Evolutionary conservation across 129 eudicot species (phyloP), one percentile per base, ranked within the genome.

Genomic region (Deinandra increscens): DNA sequence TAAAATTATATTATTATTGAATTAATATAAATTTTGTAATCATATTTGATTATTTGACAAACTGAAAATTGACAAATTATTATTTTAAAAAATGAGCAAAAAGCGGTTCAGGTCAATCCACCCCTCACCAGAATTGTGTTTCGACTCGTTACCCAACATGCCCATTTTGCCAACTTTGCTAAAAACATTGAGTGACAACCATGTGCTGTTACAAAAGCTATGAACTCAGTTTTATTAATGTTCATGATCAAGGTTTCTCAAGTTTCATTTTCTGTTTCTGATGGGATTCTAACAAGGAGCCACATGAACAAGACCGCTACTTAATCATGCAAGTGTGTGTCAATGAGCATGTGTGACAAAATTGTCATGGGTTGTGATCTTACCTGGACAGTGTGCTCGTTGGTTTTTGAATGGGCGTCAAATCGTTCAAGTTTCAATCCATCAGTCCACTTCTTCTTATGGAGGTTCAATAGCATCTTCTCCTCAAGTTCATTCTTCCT

Each of bases 361-460:
- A 46, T 6, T 36, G 5, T 11, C 43, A 66, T 17, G 1, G 5
- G 19, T 29, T 14, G 23, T 60, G 22, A 34, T 48, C 78, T 60
- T 50, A 88, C 97, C 97, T 88, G 87, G 22, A 91, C 91, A 14
- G 96, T 91, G 70, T 91, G 96, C 76, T 91, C 96, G 43, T 91
- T 88, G 64, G 97, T 91, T 74, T 85, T 86, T 34, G 97, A 91
- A 80, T 88, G 97, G 56, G 84, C 62, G 74, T 91, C 97, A 74
- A 91, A 91, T 9, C 88, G 81, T 70, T 91, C 86, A n/a, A 91
- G 97, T 19, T 86, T 88, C 73, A 91, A 69, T 22, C 96, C 97
- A 84, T 91, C 97, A 14, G 97, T 86, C 97, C 97, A 88, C 64
- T 88, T 91, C 79, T 91, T 91, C 81, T 91, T 91, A 75, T 91